Evolutionary conservation across 176 grass and related monocot species (phyloP).

Genomic region (Stipa capillata): DNA sequence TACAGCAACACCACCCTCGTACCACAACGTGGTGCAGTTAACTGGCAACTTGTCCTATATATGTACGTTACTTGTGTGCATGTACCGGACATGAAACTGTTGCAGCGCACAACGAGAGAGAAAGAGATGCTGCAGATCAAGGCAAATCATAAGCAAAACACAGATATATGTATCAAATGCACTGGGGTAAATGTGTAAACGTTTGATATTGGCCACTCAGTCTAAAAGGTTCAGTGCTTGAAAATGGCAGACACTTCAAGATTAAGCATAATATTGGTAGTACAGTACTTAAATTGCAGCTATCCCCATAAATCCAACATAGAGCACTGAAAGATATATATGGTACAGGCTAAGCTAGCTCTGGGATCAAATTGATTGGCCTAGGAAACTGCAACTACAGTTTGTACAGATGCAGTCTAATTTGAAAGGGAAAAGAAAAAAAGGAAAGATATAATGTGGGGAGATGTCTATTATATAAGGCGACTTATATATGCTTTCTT

Average conservation of each 20-base stretch:
- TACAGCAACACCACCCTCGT: not conserved
- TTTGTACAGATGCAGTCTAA: not conserved
- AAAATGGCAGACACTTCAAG: not conserved
- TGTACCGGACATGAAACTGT: not conserved
- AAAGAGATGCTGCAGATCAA: not conserved
- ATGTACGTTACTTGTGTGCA: not conserved
- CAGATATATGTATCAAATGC: not conserved
- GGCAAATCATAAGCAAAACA: not conserved
- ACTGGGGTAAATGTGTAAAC: too few species aligned
- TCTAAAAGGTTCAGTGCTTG: not conserved
- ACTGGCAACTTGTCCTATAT: not conserved
- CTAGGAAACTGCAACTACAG: not conserved
- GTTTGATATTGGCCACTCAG: not conserved
- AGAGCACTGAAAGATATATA: not conserved
- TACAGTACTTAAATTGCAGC: not conserved
- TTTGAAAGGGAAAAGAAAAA: not conserved
- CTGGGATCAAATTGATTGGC: not conserved
- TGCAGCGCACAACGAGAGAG: not conserved
- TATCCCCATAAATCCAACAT: not conserved
- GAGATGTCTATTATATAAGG: not conserved
- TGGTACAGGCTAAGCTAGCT: not conserved
- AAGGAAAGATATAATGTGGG: not conserved
- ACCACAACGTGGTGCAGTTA: not conserved
- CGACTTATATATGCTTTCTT: not conserved
- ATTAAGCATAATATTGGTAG: not conserved